Conservation (phyloP, 345 rosid genomes). For the rapeseed (Brassica napus) region DNA sequence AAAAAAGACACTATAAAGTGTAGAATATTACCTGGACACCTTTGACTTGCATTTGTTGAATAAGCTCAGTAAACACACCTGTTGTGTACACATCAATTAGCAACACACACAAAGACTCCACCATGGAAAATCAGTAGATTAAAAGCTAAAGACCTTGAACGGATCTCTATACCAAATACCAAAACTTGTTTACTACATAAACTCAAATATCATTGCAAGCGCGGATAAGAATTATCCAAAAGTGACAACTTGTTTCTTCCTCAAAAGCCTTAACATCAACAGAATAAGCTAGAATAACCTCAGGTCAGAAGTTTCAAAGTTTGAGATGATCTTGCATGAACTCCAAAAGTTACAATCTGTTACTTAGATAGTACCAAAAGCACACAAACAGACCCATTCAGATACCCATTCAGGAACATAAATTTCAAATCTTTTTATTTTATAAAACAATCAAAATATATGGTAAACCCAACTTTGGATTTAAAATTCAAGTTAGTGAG, state of each 20-base stretch:
- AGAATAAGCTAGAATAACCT: background rate
- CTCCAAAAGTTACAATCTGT: no score
- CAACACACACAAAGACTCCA: background rate
- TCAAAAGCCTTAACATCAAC: background rate
- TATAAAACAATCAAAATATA: background rate
- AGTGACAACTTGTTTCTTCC: background rate
- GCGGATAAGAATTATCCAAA: background rate
- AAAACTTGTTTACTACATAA: background rate
- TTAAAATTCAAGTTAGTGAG: conserved; percentile 8
- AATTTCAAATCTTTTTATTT: background rate
- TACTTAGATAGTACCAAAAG: background rate
- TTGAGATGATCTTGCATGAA: no score
- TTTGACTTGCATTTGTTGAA: conserved; percentile 97
- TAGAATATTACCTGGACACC: conserved; percentile 44
- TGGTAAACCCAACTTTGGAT: background rate
- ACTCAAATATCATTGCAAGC: conserved; percentile 1
- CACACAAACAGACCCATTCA: background rate
- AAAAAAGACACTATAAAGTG: background rate
- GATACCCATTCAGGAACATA: background rate
- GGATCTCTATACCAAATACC: background rate
- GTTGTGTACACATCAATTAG: conserved; percentile 20
- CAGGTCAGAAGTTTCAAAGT: background rate
- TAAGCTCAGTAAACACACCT: conserved; percentile 99
- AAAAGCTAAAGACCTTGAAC: background rate
- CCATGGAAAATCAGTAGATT: background rate